Percentiles rank a stretch among this genome's conserved stretches.
These are phyloP conservation scores for Diplogelasinospora grovesii DNA, from an alignment of 495 filamentous ascomycete genomes.

Conservation along the genomic window DNA sequence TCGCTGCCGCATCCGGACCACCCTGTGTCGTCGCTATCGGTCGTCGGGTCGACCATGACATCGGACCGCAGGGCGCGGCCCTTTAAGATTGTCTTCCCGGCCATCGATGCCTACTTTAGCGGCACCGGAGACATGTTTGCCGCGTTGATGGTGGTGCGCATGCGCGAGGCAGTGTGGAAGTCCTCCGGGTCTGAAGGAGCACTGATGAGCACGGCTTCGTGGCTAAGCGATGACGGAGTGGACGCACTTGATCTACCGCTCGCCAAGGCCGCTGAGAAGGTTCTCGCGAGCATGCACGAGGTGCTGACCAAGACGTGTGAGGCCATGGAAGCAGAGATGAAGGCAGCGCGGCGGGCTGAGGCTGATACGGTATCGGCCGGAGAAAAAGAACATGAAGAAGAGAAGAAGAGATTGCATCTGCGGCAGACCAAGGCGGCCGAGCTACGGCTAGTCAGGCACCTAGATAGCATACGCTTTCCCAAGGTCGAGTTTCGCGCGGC, in stretches of 20 bases:
- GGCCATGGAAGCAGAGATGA: slow-evolving; percentile 41
- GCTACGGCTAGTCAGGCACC: slow-evolving; percentile 68
- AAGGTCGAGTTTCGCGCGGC: slow-evolving; percentile 50
- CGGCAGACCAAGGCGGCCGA: slow-evolving; percentile 70
- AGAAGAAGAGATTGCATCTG: slow-evolving; percentile 59
- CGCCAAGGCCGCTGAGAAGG: slow-evolving; percentile 74
- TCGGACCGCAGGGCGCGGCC: slow-evolving; percentile 59
- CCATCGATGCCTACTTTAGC: slow-evolving; percentile 86
- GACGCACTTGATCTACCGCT: slow-evolving; percentile 66
- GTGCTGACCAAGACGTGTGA: slow-evolving; percentile 72
- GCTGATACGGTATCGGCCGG: slow-evolving; percentile 17
- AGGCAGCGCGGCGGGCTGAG: slow-evolving; percentile 26
- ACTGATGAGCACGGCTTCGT: slow-evolving; percentile 48
- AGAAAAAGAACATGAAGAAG: slow-evolving; percentile 22
- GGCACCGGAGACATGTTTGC: slow-evolving; percentile 99
- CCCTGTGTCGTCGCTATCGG: slow-evolving; percentile 51
- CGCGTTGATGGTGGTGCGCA: slow-evolving; percentile 78
- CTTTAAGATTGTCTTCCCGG: slow-evolving; percentile 78
- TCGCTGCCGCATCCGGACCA: slow-evolving; percentile 34
- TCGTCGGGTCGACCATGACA: slow-evolving; percentile 71
- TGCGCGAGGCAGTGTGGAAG: slow-evolving; percentile 66
- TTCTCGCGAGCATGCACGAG: slow-evolving; percentile 87
- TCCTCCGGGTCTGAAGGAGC: slow-evolving; percentile 24
- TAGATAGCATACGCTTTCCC: slow-evolving; percentile 58
- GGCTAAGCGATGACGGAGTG: slow-evolving; percentile 64